Evolutionary conservation across 305 asterid genomes (phyloP).

Genomic region (Rubia balearica): DNA sequence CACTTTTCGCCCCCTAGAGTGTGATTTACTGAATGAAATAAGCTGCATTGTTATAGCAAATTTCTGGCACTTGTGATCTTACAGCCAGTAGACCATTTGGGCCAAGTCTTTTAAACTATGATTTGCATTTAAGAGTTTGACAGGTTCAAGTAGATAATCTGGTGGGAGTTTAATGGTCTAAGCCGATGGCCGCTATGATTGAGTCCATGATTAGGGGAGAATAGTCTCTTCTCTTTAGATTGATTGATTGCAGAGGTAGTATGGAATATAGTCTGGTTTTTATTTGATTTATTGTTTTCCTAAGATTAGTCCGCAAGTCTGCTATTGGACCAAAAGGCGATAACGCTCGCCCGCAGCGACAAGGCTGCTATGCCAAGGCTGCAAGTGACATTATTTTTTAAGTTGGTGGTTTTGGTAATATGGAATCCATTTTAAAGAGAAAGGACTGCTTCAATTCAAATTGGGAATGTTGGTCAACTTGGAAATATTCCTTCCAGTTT

Average conservation of each 20-base stretch:
- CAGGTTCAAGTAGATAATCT: not conserved
- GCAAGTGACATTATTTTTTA: not conserved
- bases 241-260: not conserved
- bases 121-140: not conserved
- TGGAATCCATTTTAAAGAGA: not conserved
- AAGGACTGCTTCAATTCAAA: not conserved
- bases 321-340: too few species aligned
- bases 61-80: conserved; percentile 4
- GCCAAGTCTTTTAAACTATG: not conserved
- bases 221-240: not conserved
- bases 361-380: not conserved
- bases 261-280: not conserved
- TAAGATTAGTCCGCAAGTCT: not conserved
- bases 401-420: not conserved
- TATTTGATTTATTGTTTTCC: not conserved
- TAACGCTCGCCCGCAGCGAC: too few species aligned
- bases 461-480: not conserved
- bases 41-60: not conserved
- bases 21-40: not conserved
- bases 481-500: not conserved
- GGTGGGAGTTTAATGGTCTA: not conserved
- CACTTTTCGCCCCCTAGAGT: not conserved
- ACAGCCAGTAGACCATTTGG: not conserved
- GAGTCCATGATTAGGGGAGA: not conserved
- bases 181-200: not conserved